A percentile compares a stretch with the other conserved stretches of the same genome.
phyloP scores from a whole-genome alignment of 495 filamentous ascomycete species.

The Thermochaetoides thermophila region DNA sequence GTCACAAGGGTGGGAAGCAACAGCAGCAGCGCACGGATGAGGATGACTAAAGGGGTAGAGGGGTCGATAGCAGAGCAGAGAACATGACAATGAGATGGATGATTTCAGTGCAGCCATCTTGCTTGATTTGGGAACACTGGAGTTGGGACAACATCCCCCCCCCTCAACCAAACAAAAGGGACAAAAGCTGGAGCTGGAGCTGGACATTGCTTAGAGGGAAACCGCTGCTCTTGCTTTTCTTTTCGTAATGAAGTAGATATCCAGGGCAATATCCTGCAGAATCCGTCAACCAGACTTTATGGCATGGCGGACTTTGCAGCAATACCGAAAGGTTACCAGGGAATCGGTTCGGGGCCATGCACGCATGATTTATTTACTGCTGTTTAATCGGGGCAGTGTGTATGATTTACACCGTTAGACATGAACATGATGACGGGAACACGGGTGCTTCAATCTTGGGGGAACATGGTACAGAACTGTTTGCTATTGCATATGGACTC shows the following conservation, averaged over 20 bases:
- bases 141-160: too few relatives aligned
- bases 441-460: slow-evolving; percentile 1
- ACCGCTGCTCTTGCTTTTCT: too few relatives aligned
- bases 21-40: slow-evolving; percentile 29
- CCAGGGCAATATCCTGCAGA: too few relatives aligned
- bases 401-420: slow-evolving; percentile 2
- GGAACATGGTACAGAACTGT: slow-evolving; percentile 1
- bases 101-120: slow-evolving; percentile 5
- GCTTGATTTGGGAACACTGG: slow-evolving; percentile 9
- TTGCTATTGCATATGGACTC: slow-evolving; percentile 1
- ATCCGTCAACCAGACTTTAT: not conserved
- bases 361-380: too few relatives aligned
- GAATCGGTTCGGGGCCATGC: slow-evolving; percentile 2
- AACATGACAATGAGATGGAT: slow-evolving; percentile 3
- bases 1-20: slow-evolving; percentile 17
- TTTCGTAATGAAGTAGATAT: slow-evolving; percentile 5
- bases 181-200: slow-evolving; percentile 1
- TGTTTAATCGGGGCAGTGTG: slow-evolving; percentile 1
- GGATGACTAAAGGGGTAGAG: slow-evolving; percentile 24
- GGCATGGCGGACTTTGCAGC: slow-evolving; percentile 5
- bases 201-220: slow-evolving; percentile 3
- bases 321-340: not conserved
- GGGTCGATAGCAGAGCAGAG: too few relatives aligned
- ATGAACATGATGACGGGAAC: too few relatives aligned
- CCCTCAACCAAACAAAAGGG: slow-evolving; percentile 8